Percentiles rank a stretch among this genome's conserved stretches.
These are phyloP conservation scores for Lipomyces lipofer DNA, from an alignment of 805 yeast species.

Conservation along the genomic window DNA sequence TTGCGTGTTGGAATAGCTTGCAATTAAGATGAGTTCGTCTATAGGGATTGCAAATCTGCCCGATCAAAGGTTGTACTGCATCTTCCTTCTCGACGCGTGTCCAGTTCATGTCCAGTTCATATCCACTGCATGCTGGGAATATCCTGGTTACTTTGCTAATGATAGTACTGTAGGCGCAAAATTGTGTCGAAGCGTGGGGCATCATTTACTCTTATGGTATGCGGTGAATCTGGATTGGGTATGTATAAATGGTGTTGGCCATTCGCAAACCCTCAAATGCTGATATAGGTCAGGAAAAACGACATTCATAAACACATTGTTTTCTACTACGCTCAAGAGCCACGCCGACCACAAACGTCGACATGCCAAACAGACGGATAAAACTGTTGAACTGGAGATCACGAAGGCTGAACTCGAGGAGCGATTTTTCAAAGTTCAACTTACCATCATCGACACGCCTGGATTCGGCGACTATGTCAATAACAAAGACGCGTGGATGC, in stretches of 20 bases:
- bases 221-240: slow-evolving; percentile 85
- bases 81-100: no score
- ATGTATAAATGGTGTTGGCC: slow-evolving; percentile 34
- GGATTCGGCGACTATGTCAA: slow-evolving; percentile 74
- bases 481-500: slow-evolving; percentile 65
- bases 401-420: slow-evolving; percentile 58
- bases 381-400: slow-evolving; percentile 44
- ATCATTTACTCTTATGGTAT: slow-evolving; percentile 76
- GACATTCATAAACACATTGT: slow-evolving; percentile 77
- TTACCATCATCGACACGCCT: slow-evolving; percentile 71
- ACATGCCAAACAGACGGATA: slow-evolving; percentile 43
- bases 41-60: slow-evolving; percentile 38
- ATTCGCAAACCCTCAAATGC: not conserved
- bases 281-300: slow-evolving; percentile 56
- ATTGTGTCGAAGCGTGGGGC: slow-evolving; percentile 56
- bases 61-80: slow-evolving; percentile 35
- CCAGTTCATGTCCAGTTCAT: no score
- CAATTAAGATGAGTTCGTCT: slow-evolving; percentile 18
- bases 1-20: not conserved
- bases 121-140: not conserved
- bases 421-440: slow-evolving; percentile 55
- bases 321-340: slow-evolving; percentile 52
- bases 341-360: slow-evolving; percentile 45
- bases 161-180: slow-evolving; percentile 39
- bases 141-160: no score